phyloP scores from a whole-genome alignment of 2,329 filamentous ascomycete genomes.

The Fusarium odoratissimum region DNA sequence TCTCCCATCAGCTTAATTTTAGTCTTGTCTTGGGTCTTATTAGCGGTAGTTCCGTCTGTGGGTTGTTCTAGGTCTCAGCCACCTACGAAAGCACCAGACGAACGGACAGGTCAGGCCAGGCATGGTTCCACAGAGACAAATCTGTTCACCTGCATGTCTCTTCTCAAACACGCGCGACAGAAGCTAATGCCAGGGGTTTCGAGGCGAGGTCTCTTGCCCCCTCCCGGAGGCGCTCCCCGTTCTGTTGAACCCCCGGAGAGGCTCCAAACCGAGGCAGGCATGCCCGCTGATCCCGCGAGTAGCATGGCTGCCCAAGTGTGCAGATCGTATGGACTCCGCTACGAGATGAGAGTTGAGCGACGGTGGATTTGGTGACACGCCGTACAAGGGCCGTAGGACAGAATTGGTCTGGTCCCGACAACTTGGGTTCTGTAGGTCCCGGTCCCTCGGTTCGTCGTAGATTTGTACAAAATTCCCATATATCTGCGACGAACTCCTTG shows the following conservation, averaged over 20 bases:
- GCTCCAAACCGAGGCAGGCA: conserved; percentile 24
- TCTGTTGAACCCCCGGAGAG: background rate
- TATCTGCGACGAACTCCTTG: conserved; percentile 27
- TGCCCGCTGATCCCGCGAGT: conserved; percentile 12
- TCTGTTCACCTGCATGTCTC: background rate
- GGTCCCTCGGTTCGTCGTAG: background rate
- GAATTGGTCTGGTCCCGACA: conserved; percentile 9
- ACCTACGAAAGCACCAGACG: background rate
- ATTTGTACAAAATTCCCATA: conserved; percentile 7
- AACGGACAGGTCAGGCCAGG: background rate
- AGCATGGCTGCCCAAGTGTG: conserved; percentile 21
- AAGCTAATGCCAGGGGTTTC: conserved; percentile 11
- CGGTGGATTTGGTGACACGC: conserved; percentile 26
- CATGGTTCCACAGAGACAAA: conserved; percentile 6
- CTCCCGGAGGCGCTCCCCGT: conserved; percentile 7
- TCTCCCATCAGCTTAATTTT: background rate
- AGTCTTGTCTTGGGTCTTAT: background rate
- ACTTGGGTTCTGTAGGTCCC: conserved; percentile 25
- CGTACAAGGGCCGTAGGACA: conserved; percentile 14
- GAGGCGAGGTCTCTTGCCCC: background rate
- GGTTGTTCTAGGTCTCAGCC: conserved; percentile 1
- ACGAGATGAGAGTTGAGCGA: background rate
- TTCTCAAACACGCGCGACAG: background rate
- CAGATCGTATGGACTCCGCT: background rate
- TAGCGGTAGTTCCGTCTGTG: background rate